Conservation (phyloP, 352 stramenopile genomes). For the Phytophthora ohioensis region DNA sequence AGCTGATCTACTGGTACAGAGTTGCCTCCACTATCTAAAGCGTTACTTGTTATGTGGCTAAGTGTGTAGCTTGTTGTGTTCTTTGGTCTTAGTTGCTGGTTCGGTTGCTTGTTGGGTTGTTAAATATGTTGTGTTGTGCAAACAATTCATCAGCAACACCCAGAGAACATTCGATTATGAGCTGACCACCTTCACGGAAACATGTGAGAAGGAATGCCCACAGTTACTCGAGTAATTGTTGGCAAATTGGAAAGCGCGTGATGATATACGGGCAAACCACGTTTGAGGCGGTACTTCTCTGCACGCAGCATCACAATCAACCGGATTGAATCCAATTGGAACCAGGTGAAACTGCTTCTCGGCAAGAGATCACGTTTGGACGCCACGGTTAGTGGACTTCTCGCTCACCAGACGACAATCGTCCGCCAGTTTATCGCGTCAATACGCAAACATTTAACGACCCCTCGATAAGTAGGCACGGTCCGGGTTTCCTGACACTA, state of each 20-base stretch:
- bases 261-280: not conserved
- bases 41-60: not conserved
- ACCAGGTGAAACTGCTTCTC: slow-evolving; percentile 31
- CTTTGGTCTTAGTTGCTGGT: not conserved
- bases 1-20: not conserved
- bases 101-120: too few relatives aligned
- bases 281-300: slow-evolving; percentile 12
- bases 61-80: not conserved
- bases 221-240: not conserved
- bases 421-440: not conserved
- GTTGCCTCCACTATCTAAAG: not conserved
- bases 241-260: not conserved
- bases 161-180: not conserved
- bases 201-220: not conserved
- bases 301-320: slow-evolving; percentile 34
- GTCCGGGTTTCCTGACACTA: not conserved
- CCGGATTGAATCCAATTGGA: slow-evolving; percentile 33
- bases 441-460: not conserved
- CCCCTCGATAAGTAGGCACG: not conserved
- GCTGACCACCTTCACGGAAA: not conserved
- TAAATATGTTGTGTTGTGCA: too few relatives aligned
- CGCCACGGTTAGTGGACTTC: slow-evolving; percentile 14
- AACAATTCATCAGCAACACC: not conserved
- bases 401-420: slow-evolving; percentile 17
- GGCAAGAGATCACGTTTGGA: slow-evolving; percentile 13